Evolutionary conservation across 1,284 basidiomycete genomes (phyloP).

Genomic region (Apiotrichum veenhuisii): DNA sequence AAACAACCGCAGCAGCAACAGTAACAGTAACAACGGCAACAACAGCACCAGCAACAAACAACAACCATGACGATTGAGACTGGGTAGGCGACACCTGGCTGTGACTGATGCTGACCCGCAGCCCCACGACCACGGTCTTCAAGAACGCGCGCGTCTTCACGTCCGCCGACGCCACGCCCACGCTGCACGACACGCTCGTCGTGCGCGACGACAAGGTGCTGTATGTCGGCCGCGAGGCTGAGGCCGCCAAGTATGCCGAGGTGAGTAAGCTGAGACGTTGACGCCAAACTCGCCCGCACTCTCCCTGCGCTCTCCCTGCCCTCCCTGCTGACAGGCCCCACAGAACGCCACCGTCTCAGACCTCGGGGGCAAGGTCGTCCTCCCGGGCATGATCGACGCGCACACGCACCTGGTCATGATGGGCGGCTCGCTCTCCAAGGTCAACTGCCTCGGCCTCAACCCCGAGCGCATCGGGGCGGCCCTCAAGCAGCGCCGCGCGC

Average conservation of each 20-base stretch:
- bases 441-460: slow-evolving; percentile 19
- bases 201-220: slow-evolving; percentile 19
- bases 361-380: slow-evolving; percentile 23
- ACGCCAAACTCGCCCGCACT: too few species aligned
- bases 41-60: too few species aligned
- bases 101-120: too few species aligned
- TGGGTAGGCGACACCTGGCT: too few species aligned
- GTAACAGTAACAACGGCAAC: too few species aligned
- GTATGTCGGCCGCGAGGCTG: slow-evolving; percentile 15
- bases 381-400: slow-evolving; percentile 35
- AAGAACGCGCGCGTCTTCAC: slow-evolving; percentile 35
- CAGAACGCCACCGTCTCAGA: slow-evolving; percentile 11
- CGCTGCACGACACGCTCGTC: slow-evolving; percentile 27
- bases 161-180: slow-evolving; percentile 10
- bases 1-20: too few species aligned
- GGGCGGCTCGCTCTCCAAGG: slow-evolving; percentile 24
- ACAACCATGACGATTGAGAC: too few species aligned
- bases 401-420: slow-evolving; percentile 34
- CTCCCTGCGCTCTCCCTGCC: too few species aligned
- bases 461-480: slow-evolving; percentile 20
- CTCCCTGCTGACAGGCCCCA: background rate
- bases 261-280: slow-evolving; percentile 5
- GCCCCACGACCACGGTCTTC: slow-evolving; percentile 2
- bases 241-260: background rate
- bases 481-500: slow-evolving; percentile 5